These are phyloP conservation scores for Oryza glumipatula DNA, from an alignment of 176 grass and related monocot species.

Conservation along the genomic window DNA sequence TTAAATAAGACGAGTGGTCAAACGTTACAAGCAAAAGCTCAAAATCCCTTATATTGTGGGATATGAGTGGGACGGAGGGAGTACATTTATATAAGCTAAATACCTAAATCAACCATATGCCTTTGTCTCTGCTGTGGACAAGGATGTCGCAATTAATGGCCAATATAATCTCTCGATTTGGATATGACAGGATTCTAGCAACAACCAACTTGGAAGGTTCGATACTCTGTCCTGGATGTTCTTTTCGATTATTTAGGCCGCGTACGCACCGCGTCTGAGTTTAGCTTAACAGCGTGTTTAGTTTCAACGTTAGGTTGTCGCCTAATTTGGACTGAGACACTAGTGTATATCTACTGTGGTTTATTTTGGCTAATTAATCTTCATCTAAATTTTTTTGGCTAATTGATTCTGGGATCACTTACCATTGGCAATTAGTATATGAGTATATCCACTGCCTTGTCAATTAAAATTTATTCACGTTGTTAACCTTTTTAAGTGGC, in stretches of 20 bases:
- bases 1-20: too few species aligned
- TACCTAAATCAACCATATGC: not conserved
- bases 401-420: not conserved
- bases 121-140: not conserved
- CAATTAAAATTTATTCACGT: not conserved
- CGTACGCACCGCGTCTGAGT: not conserved
- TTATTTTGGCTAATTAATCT: not conserved
- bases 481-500: not conserved
- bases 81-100: not conserved
- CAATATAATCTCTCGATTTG: not conserved
- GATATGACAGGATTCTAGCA: conserved; percentile 10
- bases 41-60: too few species aligned
- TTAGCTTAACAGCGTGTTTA: too few species aligned
- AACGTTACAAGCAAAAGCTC: too few species aligned
- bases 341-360: not conserved
- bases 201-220: not conserved
- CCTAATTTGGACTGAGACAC: not conserved
- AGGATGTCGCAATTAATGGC: not conserved
- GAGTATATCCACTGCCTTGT: not conserved
- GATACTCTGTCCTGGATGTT: not conserved
- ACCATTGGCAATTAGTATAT: not conserved
- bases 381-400: not conserved
- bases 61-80: too few species aligned
- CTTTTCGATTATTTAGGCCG: conserved; percentile 13
- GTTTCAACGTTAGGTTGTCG: not conserved